Conservation (phyloP, 805 yeast species). For the Ogataea nonfermentans region DNA sequence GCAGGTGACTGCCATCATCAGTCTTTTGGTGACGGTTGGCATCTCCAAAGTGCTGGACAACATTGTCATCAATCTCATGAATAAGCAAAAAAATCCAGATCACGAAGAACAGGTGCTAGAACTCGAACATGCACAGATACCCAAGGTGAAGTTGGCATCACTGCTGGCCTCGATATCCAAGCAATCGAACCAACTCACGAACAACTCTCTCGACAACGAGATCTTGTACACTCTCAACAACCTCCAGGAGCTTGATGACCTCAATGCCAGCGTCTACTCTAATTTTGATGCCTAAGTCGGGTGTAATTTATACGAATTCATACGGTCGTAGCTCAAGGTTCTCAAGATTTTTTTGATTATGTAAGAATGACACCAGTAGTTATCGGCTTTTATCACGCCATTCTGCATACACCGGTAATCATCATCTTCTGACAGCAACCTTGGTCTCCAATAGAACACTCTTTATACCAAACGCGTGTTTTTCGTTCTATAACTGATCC, state of each 20-base stretch:
- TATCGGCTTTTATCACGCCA: slow-evolving; percentile 14
- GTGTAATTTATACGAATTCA: background rate
- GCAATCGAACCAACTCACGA: slow-evolving; percentile 47
- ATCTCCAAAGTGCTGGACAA: slow-evolving; percentile 48
- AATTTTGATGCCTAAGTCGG: slow-evolving; percentile 46
- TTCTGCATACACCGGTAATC: background rate
- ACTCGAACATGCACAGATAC: slow-evolving; percentile 9
- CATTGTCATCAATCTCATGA: slow-evolving; percentile 29
- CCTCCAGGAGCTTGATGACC: slow-evolving; percentile 70
- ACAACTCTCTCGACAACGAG: slow-evolving; percentile 32
- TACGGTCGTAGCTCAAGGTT: background rate
- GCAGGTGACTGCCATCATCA: slow-evolving; percentile 33
- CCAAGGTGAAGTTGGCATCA: slow-evolving; percentile 57
- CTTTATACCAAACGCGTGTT: background rate
- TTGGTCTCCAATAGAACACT: background rate
- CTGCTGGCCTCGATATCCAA: slow-evolving; percentile 66
- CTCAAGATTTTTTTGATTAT: slow-evolving; percentile 2
- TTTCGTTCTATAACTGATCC: background rate
- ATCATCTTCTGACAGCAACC: background rate
- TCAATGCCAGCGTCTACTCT: slow-evolving; percentile 88
- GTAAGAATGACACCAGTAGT: slow-evolving; percentile 7
- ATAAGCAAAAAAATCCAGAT: slow-evolving; percentile 12
- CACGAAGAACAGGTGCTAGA: slow-evolving; percentile 10
- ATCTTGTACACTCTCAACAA: slow-evolving; percentile 41
- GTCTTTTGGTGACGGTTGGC: slow-evolving; percentile 41